Percentiles rank a stretch among this genome's conserved stretches.
Conservation (phyloP, 352 stramenopile species). For the Phytopythium helicoides region DNA sequence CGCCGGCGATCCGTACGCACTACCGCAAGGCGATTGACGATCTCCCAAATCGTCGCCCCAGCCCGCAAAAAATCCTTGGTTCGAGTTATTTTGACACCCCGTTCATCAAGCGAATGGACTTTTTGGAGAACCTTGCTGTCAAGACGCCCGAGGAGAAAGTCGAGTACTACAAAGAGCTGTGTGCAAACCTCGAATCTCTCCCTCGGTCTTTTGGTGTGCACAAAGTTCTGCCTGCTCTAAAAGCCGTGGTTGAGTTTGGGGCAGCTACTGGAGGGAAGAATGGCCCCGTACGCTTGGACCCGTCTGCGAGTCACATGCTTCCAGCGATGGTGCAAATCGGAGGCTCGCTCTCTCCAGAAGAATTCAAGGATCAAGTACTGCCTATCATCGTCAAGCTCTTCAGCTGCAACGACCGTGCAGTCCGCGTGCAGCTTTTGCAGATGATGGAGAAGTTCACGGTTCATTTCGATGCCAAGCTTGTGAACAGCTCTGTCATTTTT, state of each 20-base stretch:
- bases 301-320: conserved; percentile 86
- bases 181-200: conserved; percentile 59
- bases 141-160: conserved; percentile 94
- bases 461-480: conserved; percentile 88
- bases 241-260: conserved; percentile 83
- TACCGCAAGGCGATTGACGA: conserved; percentile 85
- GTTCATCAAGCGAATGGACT: conserved; percentile 93
- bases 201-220: conserved; percentile 74
- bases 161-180: conserved; percentile 93
- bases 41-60: conserved; percentile 57
- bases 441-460: conserved; percentile 90
- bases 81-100: conserved; percentile 91
- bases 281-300: conserved; percentile 70
- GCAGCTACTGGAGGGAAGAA: conserved; percentile 48
- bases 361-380: conserved; percentile 87
- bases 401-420: conserved; percentile 88
- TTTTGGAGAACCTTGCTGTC: conserved; percentile 92
- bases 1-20: conserved; percentile 55
- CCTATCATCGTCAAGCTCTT: conserved; percentile 90
- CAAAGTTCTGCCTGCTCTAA: conserved; percentile 85
- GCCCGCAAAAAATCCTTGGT: conserved; percentile 84
- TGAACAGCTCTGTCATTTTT: conserved; percentile 90
- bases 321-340: conserved; percentile 87
- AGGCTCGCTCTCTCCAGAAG: conserved; percentile 63
- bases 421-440: conserved; percentile 89